Evolutionary conservation across 441 rosid genomes (phyloP), one percentile per base, ranked within the genome.

Genomic region (Omphalea diandra): DNA sequence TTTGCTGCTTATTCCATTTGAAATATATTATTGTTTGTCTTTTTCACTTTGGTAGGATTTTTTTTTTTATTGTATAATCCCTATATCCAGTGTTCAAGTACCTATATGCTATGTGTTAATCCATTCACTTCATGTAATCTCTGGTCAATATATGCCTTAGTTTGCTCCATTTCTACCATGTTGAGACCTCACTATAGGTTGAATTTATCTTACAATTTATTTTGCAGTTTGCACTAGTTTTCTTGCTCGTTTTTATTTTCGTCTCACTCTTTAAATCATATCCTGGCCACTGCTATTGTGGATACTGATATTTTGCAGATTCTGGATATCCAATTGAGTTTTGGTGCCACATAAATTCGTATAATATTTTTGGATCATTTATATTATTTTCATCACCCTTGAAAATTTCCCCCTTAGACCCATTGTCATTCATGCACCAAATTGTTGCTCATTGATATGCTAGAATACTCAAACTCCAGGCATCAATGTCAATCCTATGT

Each of bases 401-500:
- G 63, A 41, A 32, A 43, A n/a, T 32, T 53, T 20, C 47, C 65
- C 36, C 40, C 60, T 20, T 29, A 0, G 70, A 55, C 62, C 38
- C 31, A 50, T 38, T 49, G 4, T 22, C 65, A 63, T 50, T 69
- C 22, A n/a, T 32, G 20, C 44, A 15, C 31, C 57, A 43, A 73
- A 50, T 53, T 38, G 29, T 67, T 74, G 53, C 14, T 44, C 56
- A 50, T 7, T 49, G 58, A 63, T 52, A 57, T 50, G 31, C 46
- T 70, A 55, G n/a, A n/a, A n/a, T n/a, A n/a, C n/a, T 69, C 66
- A 22, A 73, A 55, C 35, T 35, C 41, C 75, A 47, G 66, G 79
- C 73, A 43, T 75, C 69, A 26, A 95, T 95, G 99, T 95, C 96
- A 50, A 82, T 90, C 60, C 0, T 92, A 65, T 95, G 96, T 63